A percentile compares a stretch with the other conserved stretches of the same genome.
Evolutionary conservation across 768 basidiomycete species (phyloP).

Genomic region (Psilocybe azurescens): DNA sequence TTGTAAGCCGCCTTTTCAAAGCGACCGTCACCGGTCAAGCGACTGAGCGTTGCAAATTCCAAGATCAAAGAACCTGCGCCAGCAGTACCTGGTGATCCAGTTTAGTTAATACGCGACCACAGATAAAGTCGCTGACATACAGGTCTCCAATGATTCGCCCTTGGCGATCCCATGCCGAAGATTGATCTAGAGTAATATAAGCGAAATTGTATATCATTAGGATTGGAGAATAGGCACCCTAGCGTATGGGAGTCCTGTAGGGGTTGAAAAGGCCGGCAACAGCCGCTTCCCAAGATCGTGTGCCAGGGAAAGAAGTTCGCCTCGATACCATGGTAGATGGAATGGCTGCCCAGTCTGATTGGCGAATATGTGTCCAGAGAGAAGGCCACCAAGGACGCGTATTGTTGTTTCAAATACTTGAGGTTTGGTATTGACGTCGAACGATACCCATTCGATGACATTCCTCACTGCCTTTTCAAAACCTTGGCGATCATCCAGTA

Average conservation of each 20-base stretch:
- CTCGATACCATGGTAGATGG: constrained; percentile 82
- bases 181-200: constrained; percentile 63
- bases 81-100: constrained; percentile 67
- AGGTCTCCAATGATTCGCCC: constrained; percentile 85
- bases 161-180: constrained; percentile 76
- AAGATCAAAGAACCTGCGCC: constrained; percentile 93
- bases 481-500: constrained; percentile 77
- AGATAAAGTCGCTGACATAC: constrained; percentile 50
- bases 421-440: constrained; percentile 94
- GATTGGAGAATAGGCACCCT: constrained; percentile 54
- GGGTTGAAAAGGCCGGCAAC: constrained; percentile 89
- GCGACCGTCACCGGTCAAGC: constrained; percentile 86
- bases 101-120: neutral
- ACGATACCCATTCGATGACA: constrained; percentile 83
- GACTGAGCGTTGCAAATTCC: constrained; percentile 92
- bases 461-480: constrained; percentile 88
- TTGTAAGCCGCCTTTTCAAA: constrained; percentile 91
- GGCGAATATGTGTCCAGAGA: constrained; percentile 88
- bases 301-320: constrained; percentile 81
- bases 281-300: constrained; percentile 86
- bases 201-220: constrained; percentile 9
- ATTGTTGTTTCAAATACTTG: constrained; percentile 99
- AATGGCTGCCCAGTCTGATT: constrained; percentile 68
- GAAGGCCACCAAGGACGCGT: constrained; percentile 87
- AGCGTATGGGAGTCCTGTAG: constrained; percentile 92